phyloP scores from a whole-genome alignment of 1,284 basidiomycete genomes.

The Mycosarcoma mackinlayi region DNA sequence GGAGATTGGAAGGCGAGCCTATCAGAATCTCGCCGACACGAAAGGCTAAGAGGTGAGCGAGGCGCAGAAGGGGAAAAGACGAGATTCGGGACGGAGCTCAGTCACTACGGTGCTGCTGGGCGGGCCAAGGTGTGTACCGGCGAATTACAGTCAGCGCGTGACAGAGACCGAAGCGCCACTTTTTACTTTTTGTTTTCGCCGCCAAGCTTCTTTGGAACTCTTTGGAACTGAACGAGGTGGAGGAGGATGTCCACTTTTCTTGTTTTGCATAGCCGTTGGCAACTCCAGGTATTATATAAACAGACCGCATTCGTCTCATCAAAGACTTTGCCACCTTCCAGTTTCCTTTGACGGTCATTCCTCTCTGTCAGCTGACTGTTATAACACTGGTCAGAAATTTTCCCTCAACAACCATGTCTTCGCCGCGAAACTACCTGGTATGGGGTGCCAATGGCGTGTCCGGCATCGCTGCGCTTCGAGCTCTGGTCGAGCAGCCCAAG shows the following conservation, averaged over 20 bases:
- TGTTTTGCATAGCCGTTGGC: constrained; percentile 4
- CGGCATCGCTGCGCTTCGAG: constrained; percentile 39
- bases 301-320: no score
- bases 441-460: constrained; percentile 47
- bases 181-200: background rate
- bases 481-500: constrained; percentile 35
- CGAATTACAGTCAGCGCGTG: background rate
- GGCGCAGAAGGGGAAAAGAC: background rate
- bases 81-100: background rate
- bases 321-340: background rate
- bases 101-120: background rate
- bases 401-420: constrained; percentile 28
- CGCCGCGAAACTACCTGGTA: constrained; percentile 35
- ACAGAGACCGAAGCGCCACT: background rate
- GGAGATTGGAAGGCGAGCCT: no score
- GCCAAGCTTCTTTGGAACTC: no score
- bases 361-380: background rate
- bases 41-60: background rate
- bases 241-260: background rate
- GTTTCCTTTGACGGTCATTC: background rate
- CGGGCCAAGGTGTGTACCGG: background rate
- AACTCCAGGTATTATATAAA: background rate
- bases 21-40: background rate
- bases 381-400: no score
- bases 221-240: background rate